Conservation (phyloP, 441 rosid genomes). For the Pelargonium citronellum region DNA sequence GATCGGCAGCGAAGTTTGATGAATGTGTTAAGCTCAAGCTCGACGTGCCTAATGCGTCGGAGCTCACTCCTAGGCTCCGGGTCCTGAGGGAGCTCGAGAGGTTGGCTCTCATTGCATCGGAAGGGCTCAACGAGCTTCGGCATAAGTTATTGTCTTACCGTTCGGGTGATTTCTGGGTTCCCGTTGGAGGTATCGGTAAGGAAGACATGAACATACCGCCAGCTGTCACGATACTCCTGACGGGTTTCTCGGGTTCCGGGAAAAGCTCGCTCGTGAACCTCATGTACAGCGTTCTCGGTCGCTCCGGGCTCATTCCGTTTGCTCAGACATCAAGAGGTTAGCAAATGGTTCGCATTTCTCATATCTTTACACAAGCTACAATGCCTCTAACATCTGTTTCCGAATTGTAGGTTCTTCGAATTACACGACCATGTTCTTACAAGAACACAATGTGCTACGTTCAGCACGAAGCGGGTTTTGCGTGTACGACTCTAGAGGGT, state of each 20-base stretch:
- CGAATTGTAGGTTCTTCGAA: slow-evolving; percentile 27
- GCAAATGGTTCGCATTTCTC: neutral
- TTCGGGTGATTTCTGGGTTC: slow-evolving; percentile 57
- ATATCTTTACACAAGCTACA: no score
- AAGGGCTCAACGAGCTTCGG: slow-evolving; percentile 49
- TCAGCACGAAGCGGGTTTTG: slow-evolving; percentile 48
- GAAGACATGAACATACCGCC: slow-evolving; percentile 50
- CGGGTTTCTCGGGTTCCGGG: slow-evolving; percentile 51
- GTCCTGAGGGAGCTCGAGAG: slow-evolving; percentile 45
- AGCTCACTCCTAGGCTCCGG: slow-evolving; percentile 40
- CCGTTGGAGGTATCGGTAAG: slow-evolving; percentile 45
- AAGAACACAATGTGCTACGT: slow-evolving; percentile 53
- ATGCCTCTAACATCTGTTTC: no score
- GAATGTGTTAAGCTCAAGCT: slow-evolving; percentile 30
- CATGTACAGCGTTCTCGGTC: slow-evolving; percentile 54
- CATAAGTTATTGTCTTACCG: slow-evolving; percentile 42
- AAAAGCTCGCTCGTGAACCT: slow-evolving; percentile 54
- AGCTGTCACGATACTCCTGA: slow-evolving; percentile 41
- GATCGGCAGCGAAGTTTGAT: slow-evolving; percentile 38
- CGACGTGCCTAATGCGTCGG: slow-evolving; percentile 30
- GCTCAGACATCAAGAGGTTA: slow-evolving; percentile 42
- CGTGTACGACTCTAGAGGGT: slow-evolving; percentile 48
- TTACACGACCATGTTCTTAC: slow-evolving; percentile 38
- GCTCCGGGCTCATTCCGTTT: slow-evolving; percentile 44
- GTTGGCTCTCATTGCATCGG: slow-evolving; percentile 40